phyloP scores from a whole-genome alignment of 2,329 filamentous ascomycete species.

The Colletotrichum gloeosporioides region DNA sequence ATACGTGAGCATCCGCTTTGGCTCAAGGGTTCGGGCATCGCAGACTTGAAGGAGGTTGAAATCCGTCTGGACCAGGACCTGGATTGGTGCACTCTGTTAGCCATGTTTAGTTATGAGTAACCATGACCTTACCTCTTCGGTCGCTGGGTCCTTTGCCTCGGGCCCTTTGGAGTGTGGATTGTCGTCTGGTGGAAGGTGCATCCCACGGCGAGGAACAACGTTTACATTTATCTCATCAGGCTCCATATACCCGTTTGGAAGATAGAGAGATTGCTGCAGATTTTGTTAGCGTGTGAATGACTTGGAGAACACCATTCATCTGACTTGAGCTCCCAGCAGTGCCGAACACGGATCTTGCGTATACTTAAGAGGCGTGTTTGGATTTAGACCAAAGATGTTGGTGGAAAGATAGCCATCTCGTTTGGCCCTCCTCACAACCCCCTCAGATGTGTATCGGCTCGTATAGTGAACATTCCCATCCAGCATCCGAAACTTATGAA shows the following conservation, averaged over 20 bases:
- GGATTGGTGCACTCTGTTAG: not conserved
- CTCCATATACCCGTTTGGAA: not conserved
- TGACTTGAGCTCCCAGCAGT: slow-evolving; percentile 19
- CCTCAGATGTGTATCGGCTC: slow-evolving; percentile 21
- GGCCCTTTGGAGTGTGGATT: slow-evolving; percentile 16
- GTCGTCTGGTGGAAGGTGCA: slow-evolving; percentile 15
- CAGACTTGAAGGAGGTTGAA: slow-evolving; percentile 21
- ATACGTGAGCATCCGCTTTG: slow-evolving; percentile 22
- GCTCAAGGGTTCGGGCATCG: slow-evolving; percentile 20
- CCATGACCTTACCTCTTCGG: not conserved
- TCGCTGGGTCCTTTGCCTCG: not conserved
- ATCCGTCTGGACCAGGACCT: slow-evolving; percentile 19
- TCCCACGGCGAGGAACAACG: slow-evolving; percentile 16
- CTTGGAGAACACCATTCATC: not conserved
- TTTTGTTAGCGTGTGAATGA: not conserved
- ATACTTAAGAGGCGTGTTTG: slow-evolving; percentile 18
- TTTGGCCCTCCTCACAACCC: slow-evolving; percentile 15
- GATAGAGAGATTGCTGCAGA: slow-evolving; percentile 16
- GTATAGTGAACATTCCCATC: slow-evolving; percentile 14
- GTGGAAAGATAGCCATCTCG: slow-evolving; percentile 12
- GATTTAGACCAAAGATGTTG: slow-evolving; percentile 16
- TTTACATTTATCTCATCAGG: slow-evolving; percentile 20
- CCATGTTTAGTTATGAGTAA: not conserved
- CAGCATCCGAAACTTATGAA: slow-evolving; percentile 20
- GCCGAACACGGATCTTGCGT: slow-evolving; percentile 20